Evolutionary conservation across 148 eudicot genomes (phyloP).

Genomic region (Amaranthus cruentus): DNA sequence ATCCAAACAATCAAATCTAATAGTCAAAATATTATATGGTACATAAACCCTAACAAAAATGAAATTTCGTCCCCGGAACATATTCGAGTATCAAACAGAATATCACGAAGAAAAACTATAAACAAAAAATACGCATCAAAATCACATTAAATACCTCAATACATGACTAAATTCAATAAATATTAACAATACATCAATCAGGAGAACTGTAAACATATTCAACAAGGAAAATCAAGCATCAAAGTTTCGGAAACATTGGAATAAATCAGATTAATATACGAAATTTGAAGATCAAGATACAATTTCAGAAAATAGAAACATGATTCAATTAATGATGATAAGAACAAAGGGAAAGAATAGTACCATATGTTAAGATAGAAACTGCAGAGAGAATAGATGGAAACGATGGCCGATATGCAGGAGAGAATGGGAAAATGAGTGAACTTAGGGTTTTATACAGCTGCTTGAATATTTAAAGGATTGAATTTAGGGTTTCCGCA

Average conservation of each 20-base stretch:
- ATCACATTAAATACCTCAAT: background rate
- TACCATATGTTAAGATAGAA: constrained; percentile 19
- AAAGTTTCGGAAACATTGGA: background rate
- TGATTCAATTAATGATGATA: background rate
- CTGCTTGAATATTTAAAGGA: no score
- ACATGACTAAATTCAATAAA: no score
- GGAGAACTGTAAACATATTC: background rate
- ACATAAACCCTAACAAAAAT: background rate
- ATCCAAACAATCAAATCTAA: no score
- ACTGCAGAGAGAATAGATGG: background rate
- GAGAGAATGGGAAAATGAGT: no score
- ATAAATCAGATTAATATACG: background rate
- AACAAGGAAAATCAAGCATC: background rate
- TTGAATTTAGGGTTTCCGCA: no score
- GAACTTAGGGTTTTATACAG: no score
- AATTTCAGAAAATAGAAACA: background rate
- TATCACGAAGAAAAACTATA: background rate
- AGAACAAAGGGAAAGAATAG: background rate
- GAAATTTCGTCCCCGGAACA: background rate
- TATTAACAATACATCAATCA: no score
- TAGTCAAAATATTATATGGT: no score
- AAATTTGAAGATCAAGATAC: background rate
- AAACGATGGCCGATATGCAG: constrained; percentile 5
- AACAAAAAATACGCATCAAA: background rate
- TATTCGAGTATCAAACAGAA: background rate